Base-by-base conservation (phyloP, 2,329 filamentous ascomycete species). In the Colletotrichum tropicale region DNA sequence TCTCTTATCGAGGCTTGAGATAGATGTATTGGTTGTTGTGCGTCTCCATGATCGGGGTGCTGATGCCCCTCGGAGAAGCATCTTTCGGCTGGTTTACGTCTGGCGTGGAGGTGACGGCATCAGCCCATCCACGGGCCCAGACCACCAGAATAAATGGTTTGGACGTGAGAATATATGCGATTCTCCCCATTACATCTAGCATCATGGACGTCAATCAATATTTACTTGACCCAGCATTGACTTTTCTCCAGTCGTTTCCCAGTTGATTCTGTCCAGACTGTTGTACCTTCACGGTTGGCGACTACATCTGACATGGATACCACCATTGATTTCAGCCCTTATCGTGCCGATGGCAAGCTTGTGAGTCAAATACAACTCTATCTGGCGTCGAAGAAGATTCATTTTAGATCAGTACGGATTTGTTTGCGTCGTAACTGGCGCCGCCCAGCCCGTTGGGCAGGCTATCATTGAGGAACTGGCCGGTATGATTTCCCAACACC, bases 391-490 rank as follows among this genome's bases (percentile, higher is more conserved):
- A 32, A 24, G 60, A 34, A 43, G 76, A 48, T 62, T 72, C 24
- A 70, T n/a, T 34, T 24, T 30, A n/a, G 13, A 18, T 52, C 77
- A 91, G 87, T 91, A 93, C 82, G 91, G 91, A 58, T 93, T 93
- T 78, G 89, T 93, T 24, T 93, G 91, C 78, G 88, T 93, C 16
- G 91, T 93, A 7, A 92, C 91, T 1, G 91, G 91, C 16, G 90
- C 91, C 28, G 89, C 89, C 1, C 90, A 92, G 79, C 89, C 91
- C 3, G 87, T 93, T 16, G 91, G 91, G 10, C 87, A 87, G 78
- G 91, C 91, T 30, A 92, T 93, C 71, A 88, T 91, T 21, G 82
- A 86, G 56, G 91, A 93, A 80, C 84, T 93, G 52, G 91, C 91
- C 77, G 87, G 90, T 90, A 78, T 36, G 77, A 56, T 66, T 26